These are phyloP conservation scores for Colletotrichum sidae DNA, from an alignment of 2,329 filamentous ascomycete genomes.

Conservation along the genomic window DNA sequence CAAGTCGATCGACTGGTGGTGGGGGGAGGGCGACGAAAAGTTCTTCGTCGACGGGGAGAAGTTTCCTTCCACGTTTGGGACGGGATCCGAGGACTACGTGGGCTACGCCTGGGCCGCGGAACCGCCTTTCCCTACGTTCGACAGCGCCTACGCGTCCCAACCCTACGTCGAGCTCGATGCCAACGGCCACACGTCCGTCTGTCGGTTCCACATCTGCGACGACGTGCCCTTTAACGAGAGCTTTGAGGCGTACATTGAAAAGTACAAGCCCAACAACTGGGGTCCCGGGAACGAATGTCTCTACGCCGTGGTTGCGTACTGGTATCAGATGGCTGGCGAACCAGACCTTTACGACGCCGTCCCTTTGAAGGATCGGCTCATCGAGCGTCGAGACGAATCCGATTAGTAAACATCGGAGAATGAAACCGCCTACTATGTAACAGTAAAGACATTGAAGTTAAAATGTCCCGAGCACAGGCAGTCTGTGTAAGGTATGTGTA, in stretches of 20 bases:
- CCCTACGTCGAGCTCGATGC: conserved; percentile 27
- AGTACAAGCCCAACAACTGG: conserved; percentile 34
- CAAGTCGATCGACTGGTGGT: conserved; percentile 36
- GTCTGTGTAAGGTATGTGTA: too few relatives aligned
- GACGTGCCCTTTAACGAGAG: conserved; percentile 30
- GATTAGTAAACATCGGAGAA: background rate
- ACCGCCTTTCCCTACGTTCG: conserved; percentile 29
- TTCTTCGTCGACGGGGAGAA: conserved; percentile 35
- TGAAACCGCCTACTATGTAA: background rate
- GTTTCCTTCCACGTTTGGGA: conserved; percentile 33
- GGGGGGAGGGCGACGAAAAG: conserved; percentile 34
- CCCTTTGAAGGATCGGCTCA: conserved; percentile 18
- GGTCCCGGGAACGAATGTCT: conserved; percentile 22
- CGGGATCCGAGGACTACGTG: conserved; percentile 32
- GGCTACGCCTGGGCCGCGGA: conserved; percentile 34
- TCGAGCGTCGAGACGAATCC: background rate
- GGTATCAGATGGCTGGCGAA: conserved; percentile 25
- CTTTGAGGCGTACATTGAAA: conserved; percentile 33
- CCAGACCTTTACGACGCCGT: conserved; percentile 17
- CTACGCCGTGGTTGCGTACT: conserved; percentile 31
- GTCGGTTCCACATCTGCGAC: conserved; percentile 34
- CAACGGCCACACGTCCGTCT: conserved; percentile 34
- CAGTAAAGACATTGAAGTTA: too few relatives aligned
- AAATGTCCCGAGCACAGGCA: too few relatives aligned
- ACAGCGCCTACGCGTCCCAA: conserved; percentile 33